These are phyloP conservation scores for Podaxis mareebaensis DNA, from an alignment of 768 basidiomycete species.

Conservation along the genomic window DNA sequence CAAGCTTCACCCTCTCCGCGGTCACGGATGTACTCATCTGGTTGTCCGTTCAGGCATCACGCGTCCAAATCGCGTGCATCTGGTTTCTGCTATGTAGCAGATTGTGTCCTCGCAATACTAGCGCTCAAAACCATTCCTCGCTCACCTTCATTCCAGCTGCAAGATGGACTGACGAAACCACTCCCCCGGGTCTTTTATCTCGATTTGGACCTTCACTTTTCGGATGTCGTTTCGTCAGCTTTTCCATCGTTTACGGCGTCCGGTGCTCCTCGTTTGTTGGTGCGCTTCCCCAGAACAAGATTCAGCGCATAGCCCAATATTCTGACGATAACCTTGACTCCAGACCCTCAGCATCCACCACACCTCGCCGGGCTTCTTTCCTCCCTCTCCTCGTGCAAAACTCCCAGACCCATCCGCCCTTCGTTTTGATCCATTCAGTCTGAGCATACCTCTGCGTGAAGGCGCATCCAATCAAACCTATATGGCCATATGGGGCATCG, in stretches of 20 bases:
- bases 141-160: slow-evolving; percentile 19
- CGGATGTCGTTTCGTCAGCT: slow-evolving; percentile 83
- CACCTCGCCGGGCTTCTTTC: slow-evolving; percentile 82
- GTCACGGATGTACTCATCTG: not conserved
- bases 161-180: slow-evolving; percentile 1
- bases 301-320: not conserved
- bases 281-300: not conserved
- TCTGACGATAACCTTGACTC: slow-evolving; percentile 5
- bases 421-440: slow-evolving; percentile 59
- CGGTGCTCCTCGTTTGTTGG: slow-evolving; percentile 34
- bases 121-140: slow-evolving; percentile 49
- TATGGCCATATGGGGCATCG: slow-evolving; percentile 57
- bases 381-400: slow-evolving; percentile 51
- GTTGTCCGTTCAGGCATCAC: slow-evolving; percentile 61
- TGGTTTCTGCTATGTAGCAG: slow-evolving; percentile 95
- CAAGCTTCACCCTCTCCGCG: not conserved
- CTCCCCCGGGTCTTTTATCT: slow-evolving; percentile 78
- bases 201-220: slow-evolving; percentile 91
- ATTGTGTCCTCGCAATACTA: slow-evolving; percentile 81
- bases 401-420: slow-evolving; percentile 39
- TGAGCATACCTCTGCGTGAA: slow-evolving; percentile 77
- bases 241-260: slow-evolving; percentile 51
- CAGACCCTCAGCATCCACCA: slow-evolving; percentile 88
- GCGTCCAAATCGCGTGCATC: slow-evolving; percentile 75
- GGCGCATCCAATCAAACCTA: slow-evolving; percentile 73